A percentile compares a stretch with the other conserved stretches of the same genome.
These are phyloP conservation scores for Paecilomyces sp. DNA, from an alignment of 2,329 filamentous ascomycete genomes.

Conservation along the genomic window DNA sequence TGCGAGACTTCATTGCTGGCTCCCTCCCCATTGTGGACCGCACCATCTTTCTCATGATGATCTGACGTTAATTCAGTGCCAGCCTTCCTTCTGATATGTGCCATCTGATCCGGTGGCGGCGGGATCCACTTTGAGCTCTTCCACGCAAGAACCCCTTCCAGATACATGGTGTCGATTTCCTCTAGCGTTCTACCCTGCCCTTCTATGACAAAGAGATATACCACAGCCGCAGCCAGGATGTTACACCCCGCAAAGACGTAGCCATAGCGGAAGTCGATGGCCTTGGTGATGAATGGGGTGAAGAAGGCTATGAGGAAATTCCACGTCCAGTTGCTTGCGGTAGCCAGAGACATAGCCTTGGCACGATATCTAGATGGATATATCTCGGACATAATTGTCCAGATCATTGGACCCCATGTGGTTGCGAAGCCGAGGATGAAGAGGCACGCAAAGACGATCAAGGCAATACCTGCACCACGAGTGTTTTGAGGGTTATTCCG, in stretches of 20 bases:
- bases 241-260: conserved; percentile 74
- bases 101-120: conserved; percentile 10
- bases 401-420: conserved; percentile 60
- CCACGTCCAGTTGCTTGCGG: conserved; percentile 71
- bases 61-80: not conserved
- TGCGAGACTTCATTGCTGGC: not conserved
- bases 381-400: conserved; percentile 39
- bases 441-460: conserved; percentile 67
- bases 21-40: not conserved
- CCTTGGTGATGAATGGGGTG: conserved; percentile 67
- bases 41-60: not conserved
- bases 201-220: conserved; percentile 74
- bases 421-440: conserved; percentile 67
- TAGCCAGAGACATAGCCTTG: conserved; percentile 72
- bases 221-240: conserved; percentile 54
- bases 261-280: conserved; percentile 69
- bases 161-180: conserved; percentile 74
- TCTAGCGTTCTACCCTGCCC: conserved; percentile 66
- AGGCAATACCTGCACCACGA: conserved; percentile 52
- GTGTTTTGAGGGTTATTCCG: conserved; percentile 34
- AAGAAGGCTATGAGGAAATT: conserved; percentile 74
- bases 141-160: conserved; percentile 57
- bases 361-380: conserved; percentile 51
- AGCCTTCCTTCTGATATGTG: not conserved
- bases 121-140: conserved; percentile 49